Evolutionary conservation across 2,329 filamentous ascomycete genomes (phyloP).

Genomic region (Fonsecaea pedrosoi): DNA sequence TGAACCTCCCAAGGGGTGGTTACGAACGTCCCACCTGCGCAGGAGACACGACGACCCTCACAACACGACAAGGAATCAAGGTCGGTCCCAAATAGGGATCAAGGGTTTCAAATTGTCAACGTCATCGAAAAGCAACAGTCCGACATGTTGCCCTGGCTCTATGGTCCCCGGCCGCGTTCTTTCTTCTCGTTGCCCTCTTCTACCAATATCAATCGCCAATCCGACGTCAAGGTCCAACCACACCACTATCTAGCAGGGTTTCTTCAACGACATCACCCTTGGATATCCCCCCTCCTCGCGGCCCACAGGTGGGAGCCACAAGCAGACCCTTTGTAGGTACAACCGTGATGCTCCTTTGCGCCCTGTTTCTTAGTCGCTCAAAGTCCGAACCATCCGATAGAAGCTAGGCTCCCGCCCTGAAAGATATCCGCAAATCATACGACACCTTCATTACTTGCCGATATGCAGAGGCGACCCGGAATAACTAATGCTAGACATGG

Average conservation of each 20-base stretch:
- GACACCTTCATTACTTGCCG: neutral
- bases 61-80: conserved; percentile 4
- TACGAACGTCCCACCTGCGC: conserved; percentile 5
- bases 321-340: conserved; percentile 3
- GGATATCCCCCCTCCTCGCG: conserved; percentile 3
- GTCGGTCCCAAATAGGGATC: neutral
- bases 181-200: neutral
- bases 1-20: neutral
- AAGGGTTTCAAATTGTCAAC: conserved; percentile 1
- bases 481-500: neutral
- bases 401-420: neutral
- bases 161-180: neutral
- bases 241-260: conserved; percentile 5
- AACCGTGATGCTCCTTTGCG: conserved; percentile 8
- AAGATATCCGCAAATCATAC: conserved; percentile 6
- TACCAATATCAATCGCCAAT: conserved; percentile 5
- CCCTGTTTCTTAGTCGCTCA: conserved; percentile 8
- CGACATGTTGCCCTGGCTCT: neutral
- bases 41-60: neutral
- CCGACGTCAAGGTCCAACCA: conserved; percentile 11
- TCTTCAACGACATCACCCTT: conserved; percentile 18
- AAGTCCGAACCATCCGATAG: neutral
- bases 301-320: neutral
- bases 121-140: conserved; percentile 11
- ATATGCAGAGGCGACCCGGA: neutral